A percentile compares a stretch with the other conserved stretches of the same genome.
Evolutionary conservation across 2,329 filamentous ascomycete genomes (phyloP).

Genomic region (Cryphonectria radicalis): DNA sequence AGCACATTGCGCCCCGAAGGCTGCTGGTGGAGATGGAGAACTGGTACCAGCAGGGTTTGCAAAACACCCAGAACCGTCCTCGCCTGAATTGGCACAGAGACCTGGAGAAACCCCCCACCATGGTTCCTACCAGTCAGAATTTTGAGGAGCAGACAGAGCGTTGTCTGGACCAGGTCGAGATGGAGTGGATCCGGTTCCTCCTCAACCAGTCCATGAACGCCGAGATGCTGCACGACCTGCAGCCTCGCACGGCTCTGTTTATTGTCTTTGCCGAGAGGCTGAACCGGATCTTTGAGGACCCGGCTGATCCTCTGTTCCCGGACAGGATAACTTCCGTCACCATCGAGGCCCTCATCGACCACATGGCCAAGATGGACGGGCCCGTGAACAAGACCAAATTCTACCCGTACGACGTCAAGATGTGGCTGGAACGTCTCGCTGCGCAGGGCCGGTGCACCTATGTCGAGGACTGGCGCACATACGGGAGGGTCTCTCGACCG

Average conservation of each 20-base stretch:
- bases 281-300: slow-evolving; percentile 39
- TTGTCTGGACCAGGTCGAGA: slow-evolving; percentile 35
- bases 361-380: slow-evolving; percentile 35
- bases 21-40: slow-evolving; percentile 34
- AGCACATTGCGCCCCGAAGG: slow-evolving; percentile 34
- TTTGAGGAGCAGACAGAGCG: background rate
- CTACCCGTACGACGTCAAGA: slow-evolving; percentile 37
- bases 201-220: slow-evolving; percentile 36
- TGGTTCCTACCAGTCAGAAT: background rate
- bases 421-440: slow-evolving; percentile 38
- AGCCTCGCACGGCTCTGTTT: slow-evolving; percentile 37
- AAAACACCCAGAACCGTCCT: slow-evolving; percentile 12
- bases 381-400: slow-evolving; percentile 36
- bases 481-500: slow-evolving; percentile 37
- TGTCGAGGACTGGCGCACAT: slow-evolving; percentile 31
- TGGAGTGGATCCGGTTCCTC: slow-evolving; percentile 41
- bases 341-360: slow-evolving; percentile 36
- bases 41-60: slow-evolving; percentile 25
- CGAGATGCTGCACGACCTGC: slow-evolving; percentile 32
- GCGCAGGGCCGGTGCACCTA: slow-evolving; percentile 35
- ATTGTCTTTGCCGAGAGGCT: slow-evolving; percentile 40
- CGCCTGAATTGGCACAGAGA: slow-evolving; percentile 4
- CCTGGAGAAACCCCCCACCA: background rate
- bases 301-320: slow-evolving; percentile 35
- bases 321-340: slow-evolving; percentile 30